Percentiles rank a stretch among this genome's conserved stretches.
Conservation (phyloP, 805 yeast species). For the Citeromyces nyonsensis region DNA sequence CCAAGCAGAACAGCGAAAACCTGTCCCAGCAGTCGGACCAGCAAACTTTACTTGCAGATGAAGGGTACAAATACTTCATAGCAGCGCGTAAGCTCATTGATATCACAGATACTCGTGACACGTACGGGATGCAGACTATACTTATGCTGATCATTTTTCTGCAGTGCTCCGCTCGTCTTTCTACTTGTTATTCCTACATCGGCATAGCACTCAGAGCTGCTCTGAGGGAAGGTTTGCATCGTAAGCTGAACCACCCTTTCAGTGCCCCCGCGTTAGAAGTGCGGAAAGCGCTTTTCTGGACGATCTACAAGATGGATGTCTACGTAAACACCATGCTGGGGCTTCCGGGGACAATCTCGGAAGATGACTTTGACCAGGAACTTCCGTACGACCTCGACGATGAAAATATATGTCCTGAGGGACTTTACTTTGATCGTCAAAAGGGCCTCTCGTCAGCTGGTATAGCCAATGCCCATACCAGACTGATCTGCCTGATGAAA, state of each 20-base stretch:
- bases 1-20: conserved; percentile 9
- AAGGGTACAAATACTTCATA: conserved; percentile 66
- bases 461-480: conserved; percentile 78
- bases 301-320: conserved; percentile 81
- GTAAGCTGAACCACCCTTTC: conserved; percentile 46
- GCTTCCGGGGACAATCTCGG: conserved; percentile 60
- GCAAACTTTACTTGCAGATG: conserved; percentile 39
- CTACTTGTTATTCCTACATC: conserved; percentile 79
- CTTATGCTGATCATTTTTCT: conserved; percentile 76
- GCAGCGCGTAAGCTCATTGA: conserved; percentile 73
- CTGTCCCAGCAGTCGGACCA: conserved; percentile 5
- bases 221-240: conserved; percentile 67
- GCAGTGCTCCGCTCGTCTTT: conserved; percentile 77
- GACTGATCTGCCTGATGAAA: conserved; percentile 52
- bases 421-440: conserved; percentile 24
- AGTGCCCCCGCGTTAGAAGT: conserved; percentile 75
- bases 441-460: conserved; percentile 54
- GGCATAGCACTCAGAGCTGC: conserved; percentile 82
- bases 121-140: conserved; percentile 70
- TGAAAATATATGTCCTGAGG: conserved; percentile 63
- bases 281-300: conserved; percentile 76
- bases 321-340: conserved; percentile 82
- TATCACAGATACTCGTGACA: conserved; percentile 71
- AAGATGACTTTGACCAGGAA: conserved; percentile 78
- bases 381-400: conserved; percentile 78